Evolutionary conservation across 2,329 filamentous ascomycete genomes (phyloP).

Genomic region (Cercospora brassicicola): DNA sequence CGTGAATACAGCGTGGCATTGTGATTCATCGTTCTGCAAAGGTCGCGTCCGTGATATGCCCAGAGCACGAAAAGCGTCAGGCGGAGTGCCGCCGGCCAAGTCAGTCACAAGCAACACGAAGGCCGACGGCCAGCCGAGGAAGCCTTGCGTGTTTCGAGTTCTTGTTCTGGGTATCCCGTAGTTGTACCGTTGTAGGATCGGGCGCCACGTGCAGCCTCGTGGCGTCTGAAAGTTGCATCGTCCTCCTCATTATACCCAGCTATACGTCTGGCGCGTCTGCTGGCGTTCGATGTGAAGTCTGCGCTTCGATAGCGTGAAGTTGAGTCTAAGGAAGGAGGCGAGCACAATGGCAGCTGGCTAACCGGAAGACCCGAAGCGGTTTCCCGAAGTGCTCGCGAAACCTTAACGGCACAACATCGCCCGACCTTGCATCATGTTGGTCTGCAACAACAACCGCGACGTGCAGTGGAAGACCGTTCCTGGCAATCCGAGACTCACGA

Average conservation of each 20-base stretch:
- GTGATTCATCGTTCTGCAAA: not conserved
- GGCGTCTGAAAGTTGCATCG: not conserved
- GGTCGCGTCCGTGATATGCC: not conserved
- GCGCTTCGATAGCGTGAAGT: not conserved
- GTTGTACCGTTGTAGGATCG: not conserved
- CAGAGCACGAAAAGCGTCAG: too few species aligned
- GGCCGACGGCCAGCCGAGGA: not conserved
- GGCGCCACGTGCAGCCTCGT: not conserved
- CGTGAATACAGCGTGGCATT: not conserved
- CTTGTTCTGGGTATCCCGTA: not conserved
- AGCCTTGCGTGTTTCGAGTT: not conserved
- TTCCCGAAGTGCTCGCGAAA: not conserved
- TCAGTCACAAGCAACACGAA: not conserved
- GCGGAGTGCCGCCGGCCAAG: not conserved
- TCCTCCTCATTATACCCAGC: not conserved
- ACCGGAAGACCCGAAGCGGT: not conserved
- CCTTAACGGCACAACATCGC: not conserved
- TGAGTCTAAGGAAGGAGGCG: not conserved
- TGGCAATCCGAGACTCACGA: not conserved
- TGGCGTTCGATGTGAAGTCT: not conserved
- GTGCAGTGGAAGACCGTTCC: not conserved
- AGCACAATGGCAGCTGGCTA: not conserved
- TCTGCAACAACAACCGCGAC: conserved; percentile 3
- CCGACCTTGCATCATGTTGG: not conserved
- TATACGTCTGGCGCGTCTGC: not conserved